These are phyloP conservation scores for Usnea hakonensis DNA, from an alignment of 495 filamentous ascomycete genomes.

Conservation along the genomic window DNA sequence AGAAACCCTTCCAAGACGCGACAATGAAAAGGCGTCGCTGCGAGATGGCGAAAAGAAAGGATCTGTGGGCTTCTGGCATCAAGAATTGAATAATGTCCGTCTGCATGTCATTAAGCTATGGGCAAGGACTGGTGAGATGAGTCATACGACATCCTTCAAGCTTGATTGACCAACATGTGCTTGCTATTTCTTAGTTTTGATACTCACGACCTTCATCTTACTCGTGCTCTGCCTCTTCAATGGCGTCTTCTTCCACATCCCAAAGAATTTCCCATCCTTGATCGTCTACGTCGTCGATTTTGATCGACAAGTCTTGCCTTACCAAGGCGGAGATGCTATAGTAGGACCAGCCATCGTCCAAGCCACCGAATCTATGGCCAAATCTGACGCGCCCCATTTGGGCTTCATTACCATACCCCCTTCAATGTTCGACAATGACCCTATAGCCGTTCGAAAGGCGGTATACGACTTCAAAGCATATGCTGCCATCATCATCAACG, in stretches of 20 bases:
- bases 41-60: conserved; percentile 16
- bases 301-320: conserved; percentile 50
- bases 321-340: conserved; percentile 38
- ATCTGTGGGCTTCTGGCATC: conserved; percentile 47
- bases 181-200: conserved; percentile 36
- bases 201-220: conserved; percentile 47
- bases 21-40: background rate
- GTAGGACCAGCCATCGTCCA: conserved; percentile 49
- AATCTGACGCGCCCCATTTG: conserved; percentile 30
- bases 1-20: background rate
- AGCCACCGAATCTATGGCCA: conserved; percentile 31
- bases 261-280: conserved; percentile 41
- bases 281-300: conserved; percentile 58
- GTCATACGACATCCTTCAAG: background rate
- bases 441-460: conserved; percentile 49
- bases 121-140: conserved; percentile 36
- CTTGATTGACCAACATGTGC: background rate
- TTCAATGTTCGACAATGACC: conserved; percentile 49
- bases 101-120: conserved; percentile 36
- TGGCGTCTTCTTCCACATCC: conserved; percentile 46
- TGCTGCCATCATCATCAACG: conserved; percentile 57
- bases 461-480: conserved; percentile 56
- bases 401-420: conserved; percentile 46
- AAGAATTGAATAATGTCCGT: conserved; percentile 39
- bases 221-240: conserved; percentile 52